Conservation (phyloP, 495 filamentous ascomycete species). For the Penicillium tannophilum region DNA sequence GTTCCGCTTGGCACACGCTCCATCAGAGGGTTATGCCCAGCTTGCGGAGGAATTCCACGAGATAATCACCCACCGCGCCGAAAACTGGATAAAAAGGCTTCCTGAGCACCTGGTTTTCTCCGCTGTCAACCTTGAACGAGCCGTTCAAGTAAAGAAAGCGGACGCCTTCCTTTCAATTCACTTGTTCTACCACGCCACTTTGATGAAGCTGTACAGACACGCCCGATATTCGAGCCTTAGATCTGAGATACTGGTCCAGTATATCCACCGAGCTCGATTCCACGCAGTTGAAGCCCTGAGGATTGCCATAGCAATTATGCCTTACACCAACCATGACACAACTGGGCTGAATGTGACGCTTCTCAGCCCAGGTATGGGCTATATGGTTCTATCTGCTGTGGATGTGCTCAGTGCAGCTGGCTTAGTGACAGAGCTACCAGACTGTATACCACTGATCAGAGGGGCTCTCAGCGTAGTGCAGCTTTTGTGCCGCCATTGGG, state of each 20-base stretch:
- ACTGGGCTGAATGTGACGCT: slow-evolving; percentile 17
- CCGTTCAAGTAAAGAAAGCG: slow-evolving; percentile 45
- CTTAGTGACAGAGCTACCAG: slow-evolving; percentile 33
- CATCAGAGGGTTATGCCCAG: slow-evolving; percentile 40
- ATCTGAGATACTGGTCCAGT: slow-evolving; percentile 31
- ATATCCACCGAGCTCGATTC: slow-evolving; percentile 41
- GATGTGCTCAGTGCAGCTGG: slow-evolving; percentile 50
- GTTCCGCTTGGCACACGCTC: slow-evolving; percentile 55
- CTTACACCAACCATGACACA: slow-evolving; percentile 24
- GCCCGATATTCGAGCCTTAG: slow-evolving; percentile 43
- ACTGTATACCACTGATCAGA: slow-evolving; percentile 49
- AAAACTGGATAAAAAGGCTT: slow-evolving; percentile 49
- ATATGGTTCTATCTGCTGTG: slow-evolving; percentile 46
- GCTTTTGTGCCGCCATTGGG: slow-evolving; percentile 40
- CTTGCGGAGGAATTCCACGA: slow-evolving; percentile 54
- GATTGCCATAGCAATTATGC: slow-evolving; percentile 33
- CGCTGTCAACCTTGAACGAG: slow-evolving; percentile 51
- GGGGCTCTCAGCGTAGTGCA: slow-evolving; percentile 43
- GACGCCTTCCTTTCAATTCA: slow-evolving; percentile 62
- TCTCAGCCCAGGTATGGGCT: slow-evolving; percentile 48
- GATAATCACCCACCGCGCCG: slow-evolving; percentile 50
- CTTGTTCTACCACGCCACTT: slow-evolving; percentile 59
- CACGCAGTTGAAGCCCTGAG: slow-evolving; percentile 47
- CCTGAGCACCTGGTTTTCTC: slow-evolving; percentile 51
- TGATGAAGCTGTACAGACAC: slow-evolving; percentile 65